Evolutionary conservation across 2,329 filamentous ascomycete species (phyloP).

Genomic region (Pseudogymnoascus sp.): DNA sequence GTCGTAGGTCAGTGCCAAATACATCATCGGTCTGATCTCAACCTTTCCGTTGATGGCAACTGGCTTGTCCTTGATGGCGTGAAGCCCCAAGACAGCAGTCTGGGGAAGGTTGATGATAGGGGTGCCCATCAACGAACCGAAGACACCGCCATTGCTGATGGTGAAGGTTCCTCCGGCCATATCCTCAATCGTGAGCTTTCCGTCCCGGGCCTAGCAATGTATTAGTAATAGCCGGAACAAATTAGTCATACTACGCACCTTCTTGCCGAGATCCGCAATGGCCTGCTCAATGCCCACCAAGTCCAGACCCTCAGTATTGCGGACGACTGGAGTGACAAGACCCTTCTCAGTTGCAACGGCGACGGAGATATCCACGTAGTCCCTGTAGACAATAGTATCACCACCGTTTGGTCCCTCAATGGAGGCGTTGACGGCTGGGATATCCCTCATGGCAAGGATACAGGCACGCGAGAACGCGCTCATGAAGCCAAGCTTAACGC

Average conservation of each 20-base stretch:
- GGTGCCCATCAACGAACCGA: constrained; percentile 93
- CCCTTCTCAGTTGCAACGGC: constrained; percentile 97
- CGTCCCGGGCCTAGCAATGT: constrained; percentile 68
- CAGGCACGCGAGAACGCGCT: constrained; percentile 89
- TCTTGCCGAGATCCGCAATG: constrained; percentile 92
- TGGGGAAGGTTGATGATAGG: constrained; percentile 98
- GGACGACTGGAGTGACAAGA: constrained; percentile 89
- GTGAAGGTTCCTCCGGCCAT: constrained; percentile 99
- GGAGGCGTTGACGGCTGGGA: constrained; percentile 92
- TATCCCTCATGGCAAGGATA: constrained; percentile 84
- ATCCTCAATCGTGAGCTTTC: constrained; percentile 96
- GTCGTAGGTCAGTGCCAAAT: constrained; percentile 93
- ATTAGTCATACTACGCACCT: constrained; percentile 46
- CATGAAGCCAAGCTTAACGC: constrained; percentile 99
- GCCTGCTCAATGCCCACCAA: constrained; percentile 81
- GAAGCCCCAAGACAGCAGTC: constrained; percentile 82
- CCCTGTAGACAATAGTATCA: constrained; percentile 95
- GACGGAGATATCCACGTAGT: constrained; percentile 96
- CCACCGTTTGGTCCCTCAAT: constrained; percentile 93
- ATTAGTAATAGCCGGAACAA: constrained; percentile 11
- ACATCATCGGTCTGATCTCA: constrained; percentile 99
- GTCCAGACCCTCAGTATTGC: constrained; percentile 84
- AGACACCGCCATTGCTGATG: constrained; percentile 94
- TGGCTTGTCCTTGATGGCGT: constrained; percentile 92
- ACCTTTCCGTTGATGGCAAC: constrained; percentile 88